Evolutionary conservation across 2,329 filamentous ascomycete genomes (phyloP).

Genomic region (Zopfia rhizophila): DNA sequence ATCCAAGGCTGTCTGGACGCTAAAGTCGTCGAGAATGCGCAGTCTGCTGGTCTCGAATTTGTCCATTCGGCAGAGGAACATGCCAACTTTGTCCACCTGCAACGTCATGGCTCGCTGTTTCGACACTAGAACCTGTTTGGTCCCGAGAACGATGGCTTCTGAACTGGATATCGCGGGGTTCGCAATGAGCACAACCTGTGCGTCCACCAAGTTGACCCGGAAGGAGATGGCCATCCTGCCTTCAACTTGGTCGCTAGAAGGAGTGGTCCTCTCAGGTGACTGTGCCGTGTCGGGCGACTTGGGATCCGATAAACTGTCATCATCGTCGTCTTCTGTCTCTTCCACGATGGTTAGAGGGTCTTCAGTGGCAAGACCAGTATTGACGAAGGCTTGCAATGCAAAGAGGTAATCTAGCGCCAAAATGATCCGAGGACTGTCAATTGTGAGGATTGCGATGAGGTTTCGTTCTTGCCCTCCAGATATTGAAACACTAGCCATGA

Average conservation of each 20-base stretch:
- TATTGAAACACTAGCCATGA: slow-evolving; percentile 97
- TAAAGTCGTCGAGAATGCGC: slow-evolving; percentile 96
- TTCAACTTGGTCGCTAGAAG: slow-evolving; percentile 43
- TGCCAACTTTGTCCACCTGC: slow-evolving; percentile 92
- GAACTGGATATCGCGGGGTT: slow-evolving; percentile 91
- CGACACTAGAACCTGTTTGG: slow-evolving; percentile 91
- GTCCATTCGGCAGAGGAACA: slow-evolving; percentile 99
- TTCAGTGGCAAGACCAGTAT: slow-evolving; percentile 69
- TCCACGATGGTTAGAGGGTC: slow-evolving; percentile 72
- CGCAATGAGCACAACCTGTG: slow-evolving; percentile 94
- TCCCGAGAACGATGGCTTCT: slow-evolving; percentile 94
- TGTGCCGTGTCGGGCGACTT: slow-evolving; percentile 45
- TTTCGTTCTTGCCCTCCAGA: slow-evolving; percentile 83
- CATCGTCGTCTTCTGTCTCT: slow-evolving; percentile 61
- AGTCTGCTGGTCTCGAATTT: slow-evolving; percentile 90
- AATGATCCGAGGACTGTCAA: slow-evolving; percentile 94
- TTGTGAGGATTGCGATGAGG: slow-evolving; percentile 88
- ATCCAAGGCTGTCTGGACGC: slow-evolving; percentile 88
- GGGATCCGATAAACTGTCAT: slow-evolving; percentile 51
- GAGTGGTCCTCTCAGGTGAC: slow-evolving; percentile 26
- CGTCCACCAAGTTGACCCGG: slow-evolving; percentile 92
- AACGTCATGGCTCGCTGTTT: slow-evolving; percentile 94
- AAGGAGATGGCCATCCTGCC: slow-evolving; percentile 80
- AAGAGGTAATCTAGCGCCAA: slow-evolving; percentile 97
- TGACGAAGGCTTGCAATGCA: slow-evolving; percentile 84